phyloP scores from a whole-genome alignment of 1,139 yeast species.

The Debaryomycetaceae sp. region DNA sequence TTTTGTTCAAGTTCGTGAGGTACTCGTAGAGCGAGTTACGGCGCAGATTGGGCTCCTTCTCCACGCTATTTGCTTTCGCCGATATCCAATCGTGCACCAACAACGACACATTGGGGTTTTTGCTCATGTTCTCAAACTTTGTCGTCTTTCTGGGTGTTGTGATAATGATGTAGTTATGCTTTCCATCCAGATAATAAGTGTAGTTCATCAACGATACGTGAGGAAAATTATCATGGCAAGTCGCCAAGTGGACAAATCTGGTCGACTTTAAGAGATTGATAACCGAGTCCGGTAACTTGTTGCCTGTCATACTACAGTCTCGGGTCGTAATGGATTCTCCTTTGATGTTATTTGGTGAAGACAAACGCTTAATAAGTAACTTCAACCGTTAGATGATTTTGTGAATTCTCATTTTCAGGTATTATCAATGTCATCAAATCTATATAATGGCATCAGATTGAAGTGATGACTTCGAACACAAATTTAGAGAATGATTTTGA shows the following conservation, averaged over 20 bases:
- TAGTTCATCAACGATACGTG: slow-evolving; percentile 90
- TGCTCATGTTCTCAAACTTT: slow-evolving; percentile 61
- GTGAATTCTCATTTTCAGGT: too few relatives aligned
- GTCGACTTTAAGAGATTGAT: slow-evolving; percentile 52
- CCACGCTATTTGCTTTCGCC: slow-evolving; percentile 24
- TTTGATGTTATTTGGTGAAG: background rate
- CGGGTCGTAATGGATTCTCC: background rate
- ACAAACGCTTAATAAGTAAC: too few relatives aligned
- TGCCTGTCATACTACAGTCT: background rate
- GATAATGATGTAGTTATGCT: slow-evolving; percentile 53
- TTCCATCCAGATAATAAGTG: slow-evolving; percentile 49
- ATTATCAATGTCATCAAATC: too few relatives aligned
- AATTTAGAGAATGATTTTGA: slow-evolving; percentile 20
- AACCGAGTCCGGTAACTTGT: slow-evolving; percentile 52
- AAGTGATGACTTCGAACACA: slow-evolving; percentile 2
- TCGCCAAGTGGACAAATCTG: slow-evolving; percentile 77
- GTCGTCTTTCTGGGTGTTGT: slow-evolving; percentile 68
- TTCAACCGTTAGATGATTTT: too few relatives aligned
- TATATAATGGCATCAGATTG: too few relatives aligned
- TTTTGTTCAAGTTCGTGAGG: slow-evolving; percentile 69
- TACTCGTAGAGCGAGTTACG: slow-evolving; percentile 54
- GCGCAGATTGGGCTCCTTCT: slow-evolving; percentile 16
- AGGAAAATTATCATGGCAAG: slow-evolving; percentile 64
- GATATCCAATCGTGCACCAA: slow-evolving; percentile 86
- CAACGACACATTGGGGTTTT: slow-evolving; percentile 73